phyloP scores from a whole-genome alignment of 2,329 filamentous ascomycete species.

The Microdochium bolleyi region DNA sequence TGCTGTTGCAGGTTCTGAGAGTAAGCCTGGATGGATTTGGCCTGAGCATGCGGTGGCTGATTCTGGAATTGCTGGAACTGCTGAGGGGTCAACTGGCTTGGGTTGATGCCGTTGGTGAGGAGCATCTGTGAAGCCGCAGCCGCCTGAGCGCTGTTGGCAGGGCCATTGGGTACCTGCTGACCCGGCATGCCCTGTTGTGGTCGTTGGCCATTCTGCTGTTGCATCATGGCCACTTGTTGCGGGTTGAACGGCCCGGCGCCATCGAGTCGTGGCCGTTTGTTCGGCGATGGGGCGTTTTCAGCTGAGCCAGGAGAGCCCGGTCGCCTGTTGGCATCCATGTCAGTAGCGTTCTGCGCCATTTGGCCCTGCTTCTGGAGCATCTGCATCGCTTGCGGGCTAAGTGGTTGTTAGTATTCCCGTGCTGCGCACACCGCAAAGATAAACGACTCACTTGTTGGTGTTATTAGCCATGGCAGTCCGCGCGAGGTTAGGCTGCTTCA shows the following conservation, averaged over 20 bases:
- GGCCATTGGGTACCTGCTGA: neutral
- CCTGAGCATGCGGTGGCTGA: constrained; percentile 54
- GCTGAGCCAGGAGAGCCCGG: constrained; percentile 74
- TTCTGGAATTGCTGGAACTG: constrained; percentile 62
- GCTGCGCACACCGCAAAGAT: neutral
- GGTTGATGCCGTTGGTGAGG: constrained; percentile 65
- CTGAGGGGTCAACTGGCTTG: constrained; percentile 62
- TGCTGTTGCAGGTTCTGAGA: constrained; percentile 77
- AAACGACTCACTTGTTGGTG: constrained; percentile 54
- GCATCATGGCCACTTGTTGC: constrained; percentile 61
- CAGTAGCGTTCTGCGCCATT: constrained; percentile 83
- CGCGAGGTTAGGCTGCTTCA: constrained; percentile 57
- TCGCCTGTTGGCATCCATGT: constrained; percentile 76
- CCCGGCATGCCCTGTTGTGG: constrained; percentile 39
- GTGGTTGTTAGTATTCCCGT: neutral
- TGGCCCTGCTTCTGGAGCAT: constrained; percentile 68
- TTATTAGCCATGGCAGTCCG: constrained; percentile 75
- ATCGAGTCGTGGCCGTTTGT: constrained; percentile 80
- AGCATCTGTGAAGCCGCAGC: constrained; percentile 54
- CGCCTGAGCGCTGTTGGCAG: constrained; percentile 26
- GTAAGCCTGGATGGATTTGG: constrained; percentile 84
- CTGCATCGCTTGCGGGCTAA: constrained; percentile 60
- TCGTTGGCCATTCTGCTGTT: constrained; percentile 69
- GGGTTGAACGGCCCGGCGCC: constrained; percentile 65
- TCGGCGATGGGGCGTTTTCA: constrained; percentile 86